Conservation (phyloP, 768 basidiomycete genomes). For the Tulasnella sp. region DNA sequence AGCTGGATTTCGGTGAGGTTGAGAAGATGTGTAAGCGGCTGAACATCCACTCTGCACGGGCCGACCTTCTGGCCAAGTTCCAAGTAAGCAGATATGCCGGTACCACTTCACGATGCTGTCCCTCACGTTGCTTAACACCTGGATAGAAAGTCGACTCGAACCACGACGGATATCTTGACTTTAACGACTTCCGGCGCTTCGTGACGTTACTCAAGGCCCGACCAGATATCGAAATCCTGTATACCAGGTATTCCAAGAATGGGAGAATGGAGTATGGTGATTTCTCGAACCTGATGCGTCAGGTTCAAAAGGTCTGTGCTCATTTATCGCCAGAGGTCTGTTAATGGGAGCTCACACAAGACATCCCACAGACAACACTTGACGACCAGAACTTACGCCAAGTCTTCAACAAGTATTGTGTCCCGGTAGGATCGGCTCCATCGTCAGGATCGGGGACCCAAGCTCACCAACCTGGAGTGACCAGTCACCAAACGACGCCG, state of each 20-base stretch:
- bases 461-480: background rate
- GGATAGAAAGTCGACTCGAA: conserved; percentile 52
- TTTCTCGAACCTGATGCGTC: conserved; percentile 44
- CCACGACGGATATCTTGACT: conserved; percentile 54
- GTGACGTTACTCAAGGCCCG: conserved; percentile 76
- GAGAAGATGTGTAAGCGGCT: conserved; percentile 59
- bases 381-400: conserved; percentile 26
- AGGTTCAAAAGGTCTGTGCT: conserved; percentile 40
- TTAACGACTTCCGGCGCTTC: conserved; percentile 68
- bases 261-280: conserved; percentile 31
- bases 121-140: background rate
- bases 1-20: conserved; percentile 59
- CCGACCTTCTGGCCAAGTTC: conserved; percentile 40
- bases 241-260: conserved; percentile 33
- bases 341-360: conserved; percentile 21
- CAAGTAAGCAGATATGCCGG: background rate
- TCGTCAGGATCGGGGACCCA: too few species aligned
- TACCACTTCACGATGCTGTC: background rate
- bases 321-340: conserved; percentile 29
- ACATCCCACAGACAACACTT: conserved; percentile 26
- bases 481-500: background rate
- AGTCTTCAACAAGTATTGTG: conserved; percentile 34
- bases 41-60: conserved; percentile 48
- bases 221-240: conserved; percentile 66
- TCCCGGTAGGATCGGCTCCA: background rate